Percentiles rank a stretch among this genome's conserved stretches.
phyloP scores from a whole-genome alignment of 2,329 filamentous ascomycete genomes.

The Pseudogymnoascus sp. region DNA sequence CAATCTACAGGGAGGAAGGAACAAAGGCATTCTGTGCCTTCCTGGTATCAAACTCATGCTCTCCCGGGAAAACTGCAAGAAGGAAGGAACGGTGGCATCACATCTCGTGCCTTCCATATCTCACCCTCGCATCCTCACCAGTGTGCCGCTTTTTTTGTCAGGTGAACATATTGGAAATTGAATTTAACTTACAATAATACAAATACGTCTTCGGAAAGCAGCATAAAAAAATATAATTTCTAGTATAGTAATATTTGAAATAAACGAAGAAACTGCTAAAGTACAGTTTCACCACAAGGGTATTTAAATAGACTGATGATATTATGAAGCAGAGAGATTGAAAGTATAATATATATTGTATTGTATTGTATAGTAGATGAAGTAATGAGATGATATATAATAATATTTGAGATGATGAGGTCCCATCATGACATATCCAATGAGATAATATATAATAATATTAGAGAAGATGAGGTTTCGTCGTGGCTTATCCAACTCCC shows the following conservation, averaged over 20 bases:
- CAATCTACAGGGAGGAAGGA: neutral
- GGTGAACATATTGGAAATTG: neutral
- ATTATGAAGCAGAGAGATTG: neutral
- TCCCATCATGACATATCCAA: neutral
- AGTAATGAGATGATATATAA: neutral
- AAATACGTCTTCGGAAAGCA: neutral
- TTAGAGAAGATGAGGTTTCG: neutral
- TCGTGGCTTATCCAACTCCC: neutral
- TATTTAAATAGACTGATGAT: neutral
- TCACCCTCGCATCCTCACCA: neutral
- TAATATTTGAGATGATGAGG: neutral
- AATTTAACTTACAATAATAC: neutral
- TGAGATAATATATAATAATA: neutral
- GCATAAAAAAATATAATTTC: neutral
- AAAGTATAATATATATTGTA: neutral
- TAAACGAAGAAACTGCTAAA: neutral
- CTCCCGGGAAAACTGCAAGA: neutral
- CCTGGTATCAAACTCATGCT: neutral
- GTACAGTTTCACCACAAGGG: neutral
- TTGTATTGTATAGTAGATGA: neutral
- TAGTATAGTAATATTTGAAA: neutral
- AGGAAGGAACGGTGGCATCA: neutral
- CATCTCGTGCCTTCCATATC: neutral
- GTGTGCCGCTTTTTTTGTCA: neutral
- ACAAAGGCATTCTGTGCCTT: neutral